These are phyloP conservation scores for Leccinellum rugosiceps DNA, from an alignment of 768 basidiomycete species.

Conservation along the genomic window DNA sequence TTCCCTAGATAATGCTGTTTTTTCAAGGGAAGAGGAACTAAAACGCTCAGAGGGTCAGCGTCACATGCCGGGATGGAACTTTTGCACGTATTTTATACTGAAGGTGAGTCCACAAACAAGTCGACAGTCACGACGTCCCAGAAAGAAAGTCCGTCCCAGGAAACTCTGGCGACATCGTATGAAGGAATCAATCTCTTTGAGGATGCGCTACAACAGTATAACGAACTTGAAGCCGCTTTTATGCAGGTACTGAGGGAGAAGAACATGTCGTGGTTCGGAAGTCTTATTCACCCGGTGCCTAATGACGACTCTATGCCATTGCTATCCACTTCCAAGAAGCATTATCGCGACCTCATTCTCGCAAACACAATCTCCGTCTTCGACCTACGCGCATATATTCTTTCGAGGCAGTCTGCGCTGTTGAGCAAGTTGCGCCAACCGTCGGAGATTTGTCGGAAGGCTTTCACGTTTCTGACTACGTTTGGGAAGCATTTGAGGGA, in stretches of 20 bases:
- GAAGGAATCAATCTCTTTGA: conserved; percentile 88
- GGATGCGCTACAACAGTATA: conserved; percentile 85
- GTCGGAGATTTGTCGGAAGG: conserved; percentile 68
- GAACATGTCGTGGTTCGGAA: conserved; percentile 91
- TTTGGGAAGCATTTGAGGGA: conserved; percentile 77
- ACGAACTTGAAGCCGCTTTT: conserved; percentile 88
- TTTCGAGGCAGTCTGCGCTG: conserved; percentile 79
- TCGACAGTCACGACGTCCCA: not conserved
- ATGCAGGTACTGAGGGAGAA: conserved; percentile 69
- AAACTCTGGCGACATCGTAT: conserved; percentile 89
- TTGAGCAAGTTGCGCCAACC: conserved; percentile 67
- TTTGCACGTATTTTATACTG: conserved; percentile 92
- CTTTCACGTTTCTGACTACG: conserved; percentile 67
- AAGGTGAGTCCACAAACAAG: conserved; percentile 58
- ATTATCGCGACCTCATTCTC: conserved; percentile 86
- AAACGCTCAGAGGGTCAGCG: conserved; percentile 85
- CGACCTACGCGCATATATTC: conserved; percentile 89
- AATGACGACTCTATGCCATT: conserved; percentile 81
- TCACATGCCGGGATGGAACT: conserved; percentile 97
- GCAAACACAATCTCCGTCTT: conserved; percentile 90
- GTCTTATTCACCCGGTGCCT: conserved; percentile 64
- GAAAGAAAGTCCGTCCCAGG: conserved; percentile 46
- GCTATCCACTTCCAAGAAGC: conserved; percentile 74
- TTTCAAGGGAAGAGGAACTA: conserved; percentile 85
- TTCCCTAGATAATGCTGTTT: conserved; percentile 78